Percentiles rank a stretch among this genome's conserved stretches.
Conservation (phyloP, 768 basidiomycete genomes). For the Psilocybe cubensis region DNA sequence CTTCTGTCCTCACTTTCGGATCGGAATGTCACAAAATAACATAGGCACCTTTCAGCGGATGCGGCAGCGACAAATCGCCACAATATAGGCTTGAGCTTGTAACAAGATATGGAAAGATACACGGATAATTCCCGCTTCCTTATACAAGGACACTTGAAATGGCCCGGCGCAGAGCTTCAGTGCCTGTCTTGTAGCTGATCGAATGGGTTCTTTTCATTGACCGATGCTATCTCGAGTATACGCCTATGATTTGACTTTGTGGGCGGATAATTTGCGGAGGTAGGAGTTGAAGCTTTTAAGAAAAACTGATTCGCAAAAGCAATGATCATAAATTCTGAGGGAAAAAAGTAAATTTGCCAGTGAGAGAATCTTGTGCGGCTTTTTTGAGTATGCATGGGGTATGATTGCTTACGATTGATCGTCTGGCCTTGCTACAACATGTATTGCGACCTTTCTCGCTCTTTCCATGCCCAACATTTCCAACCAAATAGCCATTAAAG, state of each 20-base stretch:
- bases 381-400: not conserved
- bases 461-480: not conserved
- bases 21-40: not conserved
- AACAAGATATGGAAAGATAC: not conserved
- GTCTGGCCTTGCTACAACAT: not conserved
- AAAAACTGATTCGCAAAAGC: no score
- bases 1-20: not conserved
- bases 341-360: no score
- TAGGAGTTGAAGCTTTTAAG: not conserved
- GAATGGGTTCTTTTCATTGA: not conserved
- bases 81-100: not conserved
- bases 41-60: not conserved
- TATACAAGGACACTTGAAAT: not conserved
- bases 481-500: not conserved
- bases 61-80: not conserved
- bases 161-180: not conserved
- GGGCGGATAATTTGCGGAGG: not conserved
- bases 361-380: not conserved
- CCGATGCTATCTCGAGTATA: not conserved
- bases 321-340: no score
- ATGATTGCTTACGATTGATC: not conserved
- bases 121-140: not conserved
- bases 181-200: not conserved
- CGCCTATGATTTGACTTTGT: not conserved
- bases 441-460: not conserved